Percentiles rank a stretch among this genome's conserved stretches.
Conservation (phyloP, 331 rosid species). For the Malus hybrid region DNA sequence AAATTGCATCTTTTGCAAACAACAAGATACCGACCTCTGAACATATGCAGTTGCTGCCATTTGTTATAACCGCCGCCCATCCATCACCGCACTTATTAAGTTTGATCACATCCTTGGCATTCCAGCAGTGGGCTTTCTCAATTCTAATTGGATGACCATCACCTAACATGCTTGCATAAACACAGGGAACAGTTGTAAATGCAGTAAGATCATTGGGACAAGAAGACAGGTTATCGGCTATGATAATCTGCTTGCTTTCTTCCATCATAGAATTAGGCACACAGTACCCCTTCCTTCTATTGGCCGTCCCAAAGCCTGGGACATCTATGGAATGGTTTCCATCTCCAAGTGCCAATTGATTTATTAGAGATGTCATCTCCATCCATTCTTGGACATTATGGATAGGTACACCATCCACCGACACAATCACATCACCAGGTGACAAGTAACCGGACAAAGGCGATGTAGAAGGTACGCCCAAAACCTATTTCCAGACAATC, state of each 20-base stretch:
- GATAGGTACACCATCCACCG: conserved; percentile 53
- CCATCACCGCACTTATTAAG: conserved; percentile 53
- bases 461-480: conserved; percentile 48
- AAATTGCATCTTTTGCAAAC: conserved; percentile 8
- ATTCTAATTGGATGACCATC: conserved; percentile 24
- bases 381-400: conserved; percentile 63
- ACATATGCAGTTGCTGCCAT: conserved; percentile 37
- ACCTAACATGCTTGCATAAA: conserved; percentile 11
- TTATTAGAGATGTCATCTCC: conserved; percentile 35
- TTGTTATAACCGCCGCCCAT: conserved; percentile 31
- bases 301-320: conserved; percentile 25
- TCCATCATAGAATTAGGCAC: conserved; percentile 48
- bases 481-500: conserved; percentile 48
- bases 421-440: conserved; percentile 57
- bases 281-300: conserved; percentile 64
- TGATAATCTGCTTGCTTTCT: conserved; percentile 33
- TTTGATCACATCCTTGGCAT: conserved; percentile 53
- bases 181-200: conserved; percentile 42
- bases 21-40: conserved; percentile 40
- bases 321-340: conserved; percentile 20
- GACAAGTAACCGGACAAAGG: conserved; percentile 66
- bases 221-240: conserved; percentile 24
- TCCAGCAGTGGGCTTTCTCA: conserved; percentile 50
- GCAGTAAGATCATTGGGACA: conserved; percentile 51
- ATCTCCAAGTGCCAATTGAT: conserved; percentile 28